Evolutionary conservation across 371 early-diverging fungal species (phyloP).

Genomic region (Mortierella sp.): DNA sequence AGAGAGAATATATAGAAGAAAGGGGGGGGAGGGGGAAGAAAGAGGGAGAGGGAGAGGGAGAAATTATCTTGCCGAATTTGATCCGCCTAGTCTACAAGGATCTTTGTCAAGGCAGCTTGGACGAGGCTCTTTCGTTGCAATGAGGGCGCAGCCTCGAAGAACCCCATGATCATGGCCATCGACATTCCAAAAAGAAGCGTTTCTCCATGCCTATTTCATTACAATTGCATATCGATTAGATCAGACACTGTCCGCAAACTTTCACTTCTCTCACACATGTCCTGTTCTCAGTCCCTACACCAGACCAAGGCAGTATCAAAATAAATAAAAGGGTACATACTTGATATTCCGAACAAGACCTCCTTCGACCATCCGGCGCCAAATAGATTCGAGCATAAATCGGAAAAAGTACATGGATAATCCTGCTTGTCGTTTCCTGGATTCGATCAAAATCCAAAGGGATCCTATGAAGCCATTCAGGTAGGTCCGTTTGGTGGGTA

Average conservation of each 20-base stretch:
- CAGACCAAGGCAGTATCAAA: too few relatives aligned
- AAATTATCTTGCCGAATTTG: too few relatives aligned
- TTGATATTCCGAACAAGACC: constrained; percentile 20
- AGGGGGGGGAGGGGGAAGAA: too few relatives aligned
- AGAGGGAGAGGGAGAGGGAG: too few relatives aligned
- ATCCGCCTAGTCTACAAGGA: constrained; percentile 3
- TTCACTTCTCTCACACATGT: too few relatives aligned
- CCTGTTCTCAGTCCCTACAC: too few relatives aligned
- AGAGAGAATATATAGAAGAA: too few relatives aligned
- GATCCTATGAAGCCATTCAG: constrained; percentile 43
- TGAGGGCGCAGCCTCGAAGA: background rate
- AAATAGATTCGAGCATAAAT: constrained; percentile 35
- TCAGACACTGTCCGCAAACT: too few relatives aligned
- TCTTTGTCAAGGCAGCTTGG: constrained; percentile 6
- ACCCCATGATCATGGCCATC: constrained; percentile 15
- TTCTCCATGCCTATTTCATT: constrained; percentile 4
- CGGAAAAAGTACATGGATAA: constrained; percentile 38
- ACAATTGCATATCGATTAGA: background rate
- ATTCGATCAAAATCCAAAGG: constrained; percentile 40
- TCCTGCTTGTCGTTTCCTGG: constrained; percentile 20
- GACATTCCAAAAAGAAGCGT: constrained; percentile 8
- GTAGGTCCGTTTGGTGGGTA: constrained; percentile 21
- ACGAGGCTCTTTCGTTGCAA: constrained; percentile 10
- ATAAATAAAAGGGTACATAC: constrained; percentile 5
- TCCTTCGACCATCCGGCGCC: constrained; percentile 35